A percentile compares a stretch with the other conserved stretches of the same genome.
Evolutionary conservation across 2,329 filamentous ascomycete genomes (phyloP).

Genomic region (Epichloe glyceriae): DNA sequence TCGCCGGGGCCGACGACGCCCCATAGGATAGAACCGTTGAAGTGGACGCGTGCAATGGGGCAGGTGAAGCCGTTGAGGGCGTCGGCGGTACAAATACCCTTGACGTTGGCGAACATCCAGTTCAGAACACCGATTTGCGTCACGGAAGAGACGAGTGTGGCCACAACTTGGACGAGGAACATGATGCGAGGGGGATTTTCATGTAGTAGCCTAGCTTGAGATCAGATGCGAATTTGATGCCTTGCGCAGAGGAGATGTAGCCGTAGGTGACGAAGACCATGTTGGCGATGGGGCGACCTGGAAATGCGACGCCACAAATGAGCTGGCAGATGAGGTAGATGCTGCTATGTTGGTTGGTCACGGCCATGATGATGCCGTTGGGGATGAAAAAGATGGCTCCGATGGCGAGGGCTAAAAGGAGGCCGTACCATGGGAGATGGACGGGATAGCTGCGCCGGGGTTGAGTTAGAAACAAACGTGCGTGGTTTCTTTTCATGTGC

Average conservation of each 20-base stretch:
- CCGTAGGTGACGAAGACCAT: slow-evolving; percentile 92
- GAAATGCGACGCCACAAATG: slow-evolving; percentile 70
- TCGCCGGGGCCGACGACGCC: slow-evolving; percentile 72
- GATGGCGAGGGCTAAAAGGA: slow-evolving; percentile 65
- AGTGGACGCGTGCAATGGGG: slow-evolving; percentile 75
- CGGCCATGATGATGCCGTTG: slow-evolving; percentile 85
- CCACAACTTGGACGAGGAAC: slow-evolving; percentile 65
- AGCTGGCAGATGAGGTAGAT: slow-evolving; percentile 81
- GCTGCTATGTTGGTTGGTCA: slow-evolving; percentile 79
- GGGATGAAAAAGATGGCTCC: slow-evolving; percentile 77
- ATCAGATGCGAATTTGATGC: slow-evolving; percentile 78
- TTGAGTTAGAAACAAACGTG: not conserved
- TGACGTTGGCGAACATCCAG: slow-evolving; percentile 76
- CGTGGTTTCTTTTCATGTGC: too few species aligned
- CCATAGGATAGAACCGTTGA: slow-evolving; percentile 84
- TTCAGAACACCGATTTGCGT: slow-evolving; percentile 78
- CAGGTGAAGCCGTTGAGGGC: slow-evolving; percentile 85
- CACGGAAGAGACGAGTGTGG: slow-evolving; percentile 62
- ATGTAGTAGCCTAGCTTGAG: slow-evolving; percentile 81
- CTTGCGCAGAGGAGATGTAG: slow-evolving; percentile 79
- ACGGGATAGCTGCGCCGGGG: slow-evolving; percentile 49
- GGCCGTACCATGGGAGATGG: slow-evolving; percentile 75
- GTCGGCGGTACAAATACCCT: slow-evolving; percentile 61
- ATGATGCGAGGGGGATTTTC: slow-evolving; percentile 75
- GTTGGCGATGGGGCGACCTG: slow-evolving; percentile 74